Evolutionary conservation across 331 rosid species (phyloP).

Genomic region (Quercus tomentella): DNA sequence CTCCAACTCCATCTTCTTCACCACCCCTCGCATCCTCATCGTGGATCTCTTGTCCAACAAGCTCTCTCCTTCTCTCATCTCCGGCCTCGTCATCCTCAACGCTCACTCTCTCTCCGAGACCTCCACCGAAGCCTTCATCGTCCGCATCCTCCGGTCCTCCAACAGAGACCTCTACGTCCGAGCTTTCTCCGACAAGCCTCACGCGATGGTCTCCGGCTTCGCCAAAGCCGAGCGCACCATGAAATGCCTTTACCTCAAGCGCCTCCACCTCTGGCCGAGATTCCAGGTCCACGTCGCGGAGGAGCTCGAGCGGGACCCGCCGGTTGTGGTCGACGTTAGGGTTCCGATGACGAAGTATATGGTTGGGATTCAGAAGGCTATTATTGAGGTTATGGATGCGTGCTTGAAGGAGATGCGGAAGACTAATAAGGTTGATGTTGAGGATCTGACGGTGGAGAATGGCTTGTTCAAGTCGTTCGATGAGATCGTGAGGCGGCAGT

Average conservation of each 20-base stretch:
- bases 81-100: slow-evolving; percentile 59
- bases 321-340: slow-evolving; percentile 78
- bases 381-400: slow-evolving; percentile 90
- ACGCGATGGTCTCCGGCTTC: slow-evolving; percentile 85
- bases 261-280: slow-evolving; percentile 83
- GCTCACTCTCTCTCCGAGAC: slow-evolving; percentile 77
- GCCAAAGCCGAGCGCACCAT: slow-evolving; percentile 75
- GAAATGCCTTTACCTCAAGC: slow-evolving; percentile 60
- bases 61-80: slow-evolving; percentile 55
- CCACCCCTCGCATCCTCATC: slow-evolving; percentile 85
- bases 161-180: slow-evolving; percentile 53
- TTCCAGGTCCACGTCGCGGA: slow-evolving; percentile 76
- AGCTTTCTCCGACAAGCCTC: slow-evolving; percentile 82
- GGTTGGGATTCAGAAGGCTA: slow-evolving; percentile 82
- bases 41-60: slow-evolving; percentile 68
- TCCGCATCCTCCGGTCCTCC: slow-evolving; percentile 69
- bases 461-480: slow-evolving; percentile 94
- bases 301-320: slow-evolving; percentile 77
- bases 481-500: slow-evolving; percentile 88
- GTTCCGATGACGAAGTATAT: slow-evolving; percentile 74
- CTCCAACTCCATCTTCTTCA: slow-evolving; percentile 62
- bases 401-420: slow-evolving; percentile 96
- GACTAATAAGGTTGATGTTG: slow-evolving; percentile 88
- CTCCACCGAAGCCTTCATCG: slow-evolving; percentile 83
- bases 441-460: slow-evolving; percentile 85